A percentile compares a stretch with the other conserved stretches of the same genome.
phyloP scores from a whole-genome alignment of 352 stramenopile species.

The Globisporangium cylindrosporum region DNA sequence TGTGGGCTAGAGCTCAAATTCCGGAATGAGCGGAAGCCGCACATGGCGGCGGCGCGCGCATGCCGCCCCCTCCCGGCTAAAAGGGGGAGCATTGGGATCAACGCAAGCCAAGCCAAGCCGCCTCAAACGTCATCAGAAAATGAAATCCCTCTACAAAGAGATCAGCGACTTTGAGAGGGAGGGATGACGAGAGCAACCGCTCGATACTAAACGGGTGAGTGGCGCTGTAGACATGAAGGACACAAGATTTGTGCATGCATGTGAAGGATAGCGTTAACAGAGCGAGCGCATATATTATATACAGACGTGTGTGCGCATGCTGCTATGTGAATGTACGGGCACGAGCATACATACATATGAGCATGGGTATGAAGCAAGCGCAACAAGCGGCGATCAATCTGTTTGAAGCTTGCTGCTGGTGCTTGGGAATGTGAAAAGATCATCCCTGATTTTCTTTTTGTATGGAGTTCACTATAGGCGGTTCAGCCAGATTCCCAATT shows the following conservation, averaged over 20 bases:
- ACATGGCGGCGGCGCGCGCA: neutral
- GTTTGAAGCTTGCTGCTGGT: neutral
- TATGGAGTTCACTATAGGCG: constrained; percentile 10
- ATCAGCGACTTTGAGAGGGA: constrained; percentile 14
- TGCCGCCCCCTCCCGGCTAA: neutral
- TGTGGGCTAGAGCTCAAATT: constrained; percentile 26
- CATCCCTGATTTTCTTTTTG: constrained; percentile 4
- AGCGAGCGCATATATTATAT: neutral
- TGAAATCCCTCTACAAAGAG: constrained; percentile 13
- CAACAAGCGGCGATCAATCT: neutral
- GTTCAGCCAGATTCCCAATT: neutral
- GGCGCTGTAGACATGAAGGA: constrained; percentile 1
- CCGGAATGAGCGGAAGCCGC: constrained; percentile 22
- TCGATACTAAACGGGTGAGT: neutral
- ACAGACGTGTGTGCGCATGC: neutral
- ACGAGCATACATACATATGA: neutral
- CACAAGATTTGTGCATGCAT: neutral
- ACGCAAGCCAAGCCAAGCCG: too few relatives aligned
- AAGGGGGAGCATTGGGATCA: neutral
- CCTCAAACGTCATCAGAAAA: neutral
- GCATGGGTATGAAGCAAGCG: neutral
- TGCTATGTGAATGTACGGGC: neutral
- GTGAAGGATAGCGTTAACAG: too few relatives aligned
- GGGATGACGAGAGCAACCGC: constrained; percentile 4
- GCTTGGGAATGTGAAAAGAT: constrained; percentile 2